Base-by-base conservation (phyloP, 495 filamentous ascomycete genomes). In the Stereocaulon alpinum region DNA sequence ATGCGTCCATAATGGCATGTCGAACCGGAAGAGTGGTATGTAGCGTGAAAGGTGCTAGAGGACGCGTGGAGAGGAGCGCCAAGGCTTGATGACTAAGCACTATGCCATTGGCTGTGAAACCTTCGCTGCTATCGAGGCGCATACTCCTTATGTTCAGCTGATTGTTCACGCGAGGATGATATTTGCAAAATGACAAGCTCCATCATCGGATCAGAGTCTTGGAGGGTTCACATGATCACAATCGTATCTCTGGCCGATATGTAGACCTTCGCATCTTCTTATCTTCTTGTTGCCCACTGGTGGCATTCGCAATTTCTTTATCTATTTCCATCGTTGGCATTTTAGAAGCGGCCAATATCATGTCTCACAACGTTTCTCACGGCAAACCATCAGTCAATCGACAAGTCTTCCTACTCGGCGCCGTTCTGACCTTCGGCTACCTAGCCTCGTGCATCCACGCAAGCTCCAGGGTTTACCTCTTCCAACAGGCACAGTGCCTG, bases 391-490 rank as follows among this genome's bases (percentile, higher is more conserved):
- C 45, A 15, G 47, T 53, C 1, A 43, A n/a, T 10, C 29, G 27
- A 14, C 57, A 40, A 5, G 41, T 59, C 20, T 2, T 59, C 7
- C 40, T 63, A 4, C 49, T 63, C 3, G 61, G 49, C 3, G 52
- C 61, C 2, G n/a, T 63, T 5, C 12, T 59, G 6, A 60, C 30
- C 10, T 14, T 63, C 4, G 50, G 49, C 32, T 61, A 63, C 41
- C 51, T 63, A 4, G 61, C 47, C 11, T 30, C 20, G n/a, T 48
- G 53, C 40, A 44, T 60, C 3, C 61, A 63, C 27, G 56, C 50
- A 37, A 59, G 61, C 22, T 63, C 61, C 0, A 20, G 61, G 11
- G 56, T 63, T 10, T 63, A 55, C 53, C 56, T 63, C 5, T 63
- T 60, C 29, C 61, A 63, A 41, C 61, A 60, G 30, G 49, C 56